These are phyloP conservation scores for Ophiostoma pallidulum DNA, from an alignment of 2,329 filamentous ascomycete species.

Conservation along the genomic window DNA sequence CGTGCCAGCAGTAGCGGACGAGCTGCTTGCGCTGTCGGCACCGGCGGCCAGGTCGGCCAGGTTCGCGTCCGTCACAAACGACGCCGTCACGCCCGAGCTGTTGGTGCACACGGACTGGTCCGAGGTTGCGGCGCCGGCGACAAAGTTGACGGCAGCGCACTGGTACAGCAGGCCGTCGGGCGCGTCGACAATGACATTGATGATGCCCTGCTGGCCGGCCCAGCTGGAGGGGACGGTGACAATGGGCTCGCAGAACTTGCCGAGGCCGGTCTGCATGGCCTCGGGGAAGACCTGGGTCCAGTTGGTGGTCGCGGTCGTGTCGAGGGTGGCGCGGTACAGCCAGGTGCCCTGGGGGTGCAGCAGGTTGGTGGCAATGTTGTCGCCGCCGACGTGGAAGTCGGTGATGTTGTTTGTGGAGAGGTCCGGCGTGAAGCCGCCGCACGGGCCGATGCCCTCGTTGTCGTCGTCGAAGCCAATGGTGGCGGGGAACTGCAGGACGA, in stretches of 20 bases:
- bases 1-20: slow-evolving; percentile 4
- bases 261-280: slow-evolving; percentile 44
- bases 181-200: slow-evolving; percentile 42
- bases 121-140: slow-evolving; percentile 29
- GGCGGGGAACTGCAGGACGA: slow-evolving; percentile 38
- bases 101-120: slow-evolving; percentile 29
- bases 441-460: slow-evolving; percentile 37
- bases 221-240: slow-evolving; percentile 41
- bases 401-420: slow-evolving; percentile 30
- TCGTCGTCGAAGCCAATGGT: slow-evolving; percentile 42
- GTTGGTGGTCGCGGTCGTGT: slow-evolving; percentile 33
- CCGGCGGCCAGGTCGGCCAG: slow-evolving; percentile 24
- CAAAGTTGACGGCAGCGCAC: slow-evolving; percentile 40
- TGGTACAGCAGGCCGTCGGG: slow-evolving; percentile 47
- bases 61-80: slow-evolving; percentile 23
- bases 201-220: slow-evolving; percentile 44
- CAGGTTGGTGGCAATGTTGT: slow-evolving; percentile 38
- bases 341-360: slow-evolving; percentile 45
- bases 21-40: too few relatives aligned
- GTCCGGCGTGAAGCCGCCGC: slow-evolving; percentile 43
- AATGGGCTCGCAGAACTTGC: slow-evolving; percentile 42
- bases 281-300: slow-evolving; percentile 49
- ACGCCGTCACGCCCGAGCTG: slow-evolving; percentile 24
- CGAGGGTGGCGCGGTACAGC: slow-evolving; percentile 49
- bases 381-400: slow-evolving; percentile 49